These are phyloP conservation scores for Xylaria cubensis DNA, from an alignment of 495 filamentous ascomycete genomes.

Conservation along the genomic window DNA sequence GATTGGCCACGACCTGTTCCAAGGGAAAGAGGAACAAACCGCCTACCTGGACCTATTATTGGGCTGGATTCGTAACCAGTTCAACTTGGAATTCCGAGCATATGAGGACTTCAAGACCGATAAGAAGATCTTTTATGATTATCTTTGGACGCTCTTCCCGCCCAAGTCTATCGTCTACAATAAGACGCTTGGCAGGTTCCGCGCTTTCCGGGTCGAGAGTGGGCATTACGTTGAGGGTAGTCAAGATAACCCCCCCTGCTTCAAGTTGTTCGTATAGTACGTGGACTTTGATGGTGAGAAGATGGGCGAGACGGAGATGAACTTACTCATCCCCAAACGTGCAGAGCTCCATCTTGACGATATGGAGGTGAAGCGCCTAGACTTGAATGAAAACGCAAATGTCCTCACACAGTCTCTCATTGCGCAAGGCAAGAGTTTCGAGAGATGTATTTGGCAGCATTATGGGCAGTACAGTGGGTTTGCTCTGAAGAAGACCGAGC, in stretches of 20 bases:
- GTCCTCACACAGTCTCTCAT: slow-evolving; percentile 33
- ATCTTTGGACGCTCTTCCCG: slow-evolving; percentile 47
- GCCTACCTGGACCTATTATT: slow-evolving; percentile 42
- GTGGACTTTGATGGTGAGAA: slow-evolving; percentile 47
- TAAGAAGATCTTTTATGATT: slow-evolving; percentile 39
- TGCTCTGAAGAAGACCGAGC: neutral
- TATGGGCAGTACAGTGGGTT: neutral
- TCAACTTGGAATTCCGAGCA: neutral
- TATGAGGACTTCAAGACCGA: neutral
- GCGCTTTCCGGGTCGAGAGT: slow-evolving; percentile 38
- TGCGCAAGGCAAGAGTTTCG: slow-evolving; percentile 44
- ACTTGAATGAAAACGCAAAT: slow-evolving; percentile 34
- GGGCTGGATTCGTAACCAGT: slow-evolving; percentile 36
- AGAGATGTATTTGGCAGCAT: neutral
- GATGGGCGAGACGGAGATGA: slow-evolving; percentile 33
- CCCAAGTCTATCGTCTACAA: slow-evolving; percentile 37
- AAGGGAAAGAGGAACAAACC: slow-evolving; percentile 37
- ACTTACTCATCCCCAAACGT: slow-evolving; percentile 39
- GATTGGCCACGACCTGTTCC: slow-evolving; percentile 39
- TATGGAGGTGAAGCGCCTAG: slow-evolving; percentile 38
- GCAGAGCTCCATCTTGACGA: slow-evolving; percentile 35
- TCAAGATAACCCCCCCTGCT: slow-evolving; percentile 12
- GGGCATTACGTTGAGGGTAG: slow-evolving; percentile 32
- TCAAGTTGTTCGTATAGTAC: slow-evolving; percentile 30
- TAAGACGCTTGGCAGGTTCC: slow-evolving; percentile 37